Evolutionary conservation across 129 eudicot genomes (phyloP).

Genomic region (Pulicaria dysenterica): DNA sequence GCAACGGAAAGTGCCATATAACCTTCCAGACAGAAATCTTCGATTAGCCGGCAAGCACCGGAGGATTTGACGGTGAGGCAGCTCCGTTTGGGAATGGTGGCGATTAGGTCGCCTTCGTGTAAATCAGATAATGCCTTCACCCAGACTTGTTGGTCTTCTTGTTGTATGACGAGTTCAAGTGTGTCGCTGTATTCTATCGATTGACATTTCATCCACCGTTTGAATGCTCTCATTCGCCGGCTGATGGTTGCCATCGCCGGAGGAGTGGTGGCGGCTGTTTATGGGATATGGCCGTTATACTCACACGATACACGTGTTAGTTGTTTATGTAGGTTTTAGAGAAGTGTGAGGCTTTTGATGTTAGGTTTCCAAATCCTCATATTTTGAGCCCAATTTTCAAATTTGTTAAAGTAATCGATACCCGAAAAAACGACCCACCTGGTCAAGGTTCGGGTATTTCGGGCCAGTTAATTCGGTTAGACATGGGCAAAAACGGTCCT

Average conservation of each 20-base stretch:
- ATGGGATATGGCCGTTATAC: neutral
- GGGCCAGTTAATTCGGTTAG: too few relatives aligned
- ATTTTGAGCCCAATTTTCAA: too few relatives aligned
- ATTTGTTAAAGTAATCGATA: too few relatives aligned
- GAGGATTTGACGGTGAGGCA: slow-evolving; percentile 79
- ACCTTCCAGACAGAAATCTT: slow-evolving; percentile 66
- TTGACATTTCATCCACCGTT: slow-evolving; percentile 73
- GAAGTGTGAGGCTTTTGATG: too few relatives aligned
- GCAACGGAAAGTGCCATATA: slow-evolving; percentile 72
- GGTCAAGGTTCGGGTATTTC: too few relatives aligned
- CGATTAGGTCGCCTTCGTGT: slow-evolving; percentile 75
- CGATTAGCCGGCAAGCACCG: slow-evolving; percentile 53
- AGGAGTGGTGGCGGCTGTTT: slow-evolving; percentile 8
- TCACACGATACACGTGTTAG: neutral
- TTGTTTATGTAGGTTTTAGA: too few relatives aligned
- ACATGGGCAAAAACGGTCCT: too few relatives aligned
- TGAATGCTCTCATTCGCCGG: slow-evolving; percentile 81
- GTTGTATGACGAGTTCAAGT: slow-evolving; percentile 39
- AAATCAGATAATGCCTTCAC: slow-evolving; percentile 58
- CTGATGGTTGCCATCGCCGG: slow-evolving; percentile 25
- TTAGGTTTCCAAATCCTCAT: too few relatives aligned
- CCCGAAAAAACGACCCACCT: too few relatives aligned
- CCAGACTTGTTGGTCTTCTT: slow-evolving; percentile 36
- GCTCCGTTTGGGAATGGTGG: slow-evolving; percentile 76
- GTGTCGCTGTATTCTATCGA: slow-evolving; percentile 70